These are phyloP conservation scores for Pseudevernia furfuracea DNA, from an alignment of 495 filamentous ascomycete genomes.

Conservation along the genomic window DNA sequence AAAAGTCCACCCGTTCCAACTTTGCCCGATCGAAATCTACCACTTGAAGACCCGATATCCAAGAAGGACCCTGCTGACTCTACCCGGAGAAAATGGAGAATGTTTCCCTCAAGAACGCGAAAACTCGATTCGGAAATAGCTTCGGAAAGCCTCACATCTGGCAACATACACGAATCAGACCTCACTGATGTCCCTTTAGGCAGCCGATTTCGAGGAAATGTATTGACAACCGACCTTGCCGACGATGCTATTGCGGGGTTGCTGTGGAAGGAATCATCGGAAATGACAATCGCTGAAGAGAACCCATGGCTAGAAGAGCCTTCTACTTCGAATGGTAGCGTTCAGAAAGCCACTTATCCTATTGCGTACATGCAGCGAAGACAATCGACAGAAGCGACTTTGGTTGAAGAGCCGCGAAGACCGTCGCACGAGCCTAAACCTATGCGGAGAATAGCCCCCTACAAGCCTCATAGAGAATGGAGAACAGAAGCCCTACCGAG, in stretches of 20 bases:
- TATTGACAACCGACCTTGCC: not conserved
- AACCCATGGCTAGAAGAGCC: conserved; percentile 18
- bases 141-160: not conserved
- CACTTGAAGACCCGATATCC: not conserved
- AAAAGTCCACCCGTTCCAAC: not conserved
- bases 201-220: not conserved
- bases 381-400: not conserved
- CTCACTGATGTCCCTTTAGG: not conserved
- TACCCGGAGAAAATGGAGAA: not conserved
- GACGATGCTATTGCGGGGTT: not conserved
- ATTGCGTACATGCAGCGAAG: not conserved
- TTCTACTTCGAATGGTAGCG: not conserved
- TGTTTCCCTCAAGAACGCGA: not conserved
- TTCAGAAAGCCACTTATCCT: not conserved
- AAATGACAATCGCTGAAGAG: conserved; percentile 7
- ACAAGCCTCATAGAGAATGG: conserved; percentile 5
- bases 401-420: not conserved
- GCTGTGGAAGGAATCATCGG: conserved; percentile 5
- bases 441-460: not conserved
- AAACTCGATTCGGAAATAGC: not conserved
- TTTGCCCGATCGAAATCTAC: not conserved
- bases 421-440: not conserved
- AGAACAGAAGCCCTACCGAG: not conserved
- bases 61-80: not conserved
- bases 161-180: not conserved